A percentile compares a stretch with the other conserved stretches of the same genome.
Evolutionary conservation across 805 yeast genomes (phyloP).

Genomic region (Candida tammaniensis): DNA sequence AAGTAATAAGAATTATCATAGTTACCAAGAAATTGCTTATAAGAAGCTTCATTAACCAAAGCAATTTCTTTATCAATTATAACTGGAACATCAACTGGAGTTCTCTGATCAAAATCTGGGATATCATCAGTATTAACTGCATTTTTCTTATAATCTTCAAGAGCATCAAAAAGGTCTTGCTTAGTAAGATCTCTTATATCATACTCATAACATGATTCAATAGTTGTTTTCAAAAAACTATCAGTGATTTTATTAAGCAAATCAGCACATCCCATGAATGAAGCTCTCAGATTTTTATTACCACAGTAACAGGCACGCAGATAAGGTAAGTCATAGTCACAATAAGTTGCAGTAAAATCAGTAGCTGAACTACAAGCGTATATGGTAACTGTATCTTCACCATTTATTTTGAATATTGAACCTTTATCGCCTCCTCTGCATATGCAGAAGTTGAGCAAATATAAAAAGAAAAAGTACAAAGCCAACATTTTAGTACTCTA

Average conservation of each 20-base stretch:
- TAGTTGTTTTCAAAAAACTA: constrained; percentile 2
- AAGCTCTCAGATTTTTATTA: constrained; percentile 25
- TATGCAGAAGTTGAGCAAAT: too few species aligned
- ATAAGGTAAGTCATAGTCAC: constrained; percentile 7
- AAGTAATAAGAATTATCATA: constrained; percentile 23
- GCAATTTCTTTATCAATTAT: constrained; percentile 13
- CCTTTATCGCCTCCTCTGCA: too few species aligned
- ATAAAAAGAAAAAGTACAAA: too few species aligned
- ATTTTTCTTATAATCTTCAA: constrained; percentile 11
- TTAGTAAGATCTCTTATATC: constrained; percentile 19
- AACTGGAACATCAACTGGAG: constrained; percentile 25
- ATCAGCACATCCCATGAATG: constrained; percentile 28
- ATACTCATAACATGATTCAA: constrained; percentile 18
- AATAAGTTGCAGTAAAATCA: constrained; percentile 5
- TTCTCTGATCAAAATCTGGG: constrained; percentile 19
- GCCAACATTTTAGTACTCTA: too few species aligned
- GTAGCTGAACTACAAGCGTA: constrained; percentile 2
- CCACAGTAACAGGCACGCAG: constrained; percentile 25
- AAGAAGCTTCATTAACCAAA: constrained; percentile 8
- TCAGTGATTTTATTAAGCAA: background rate
- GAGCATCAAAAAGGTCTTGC: constrained; percentile 16
- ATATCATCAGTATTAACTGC: constrained; percentile 19
- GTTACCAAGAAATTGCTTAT: constrained; percentile 20
- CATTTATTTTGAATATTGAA: too few species aligned
- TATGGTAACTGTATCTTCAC: too few species aligned